A percentile compares a stretch with the other conserved stretches of the same genome.
Evolutionary conservation across 2,329 filamentous ascomycete genomes (phyloP).

Genomic region (Xylariomycetidae sp.): DNA sequence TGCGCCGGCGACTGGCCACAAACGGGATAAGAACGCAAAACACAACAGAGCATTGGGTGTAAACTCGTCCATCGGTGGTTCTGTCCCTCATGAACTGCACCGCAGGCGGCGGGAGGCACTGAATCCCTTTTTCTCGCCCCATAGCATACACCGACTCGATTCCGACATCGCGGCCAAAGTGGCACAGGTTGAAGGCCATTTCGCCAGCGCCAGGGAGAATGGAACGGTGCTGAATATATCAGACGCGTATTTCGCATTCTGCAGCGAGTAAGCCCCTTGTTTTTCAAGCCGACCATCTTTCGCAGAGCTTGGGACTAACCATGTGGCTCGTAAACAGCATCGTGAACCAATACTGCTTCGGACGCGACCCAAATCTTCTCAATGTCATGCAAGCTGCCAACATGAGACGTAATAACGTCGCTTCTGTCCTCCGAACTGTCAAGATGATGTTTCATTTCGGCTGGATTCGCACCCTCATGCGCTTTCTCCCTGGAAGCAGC

Average conservation of each 20-base stretch:
- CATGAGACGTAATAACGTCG: neutral
- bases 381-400: neutral
- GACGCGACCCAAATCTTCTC: neutral
- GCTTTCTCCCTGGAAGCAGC: conserved; percentile 3
- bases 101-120: conserved; percentile 24
- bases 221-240: conserved; percentile 19
- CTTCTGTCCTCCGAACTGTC: neutral
- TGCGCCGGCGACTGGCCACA: conserved; percentile 6
- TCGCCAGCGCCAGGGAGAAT: conserved; percentile 2
- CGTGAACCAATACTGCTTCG: neutral
- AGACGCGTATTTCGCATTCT: conserved; percentile 24
- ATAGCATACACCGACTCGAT: conserved; percentile 21
- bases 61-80: conserved; percentile 9
- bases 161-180: conserved; percentile 21
- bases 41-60: conserved; percentile 6
- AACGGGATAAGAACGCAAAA: conserved; percentile 6
- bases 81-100: conserved; percentile 15
- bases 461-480: conserved; percentile 4
- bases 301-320: conserved; percentile 3
- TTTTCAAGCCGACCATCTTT: neutral
- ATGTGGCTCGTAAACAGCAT: neutral
- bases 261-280: conserved; percentile 20
- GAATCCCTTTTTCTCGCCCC: conserved; percentile 27
- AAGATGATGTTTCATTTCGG: neutral
- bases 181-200: conserved; percentile 10